phyloP scores from a whole-genome alignment of 2,329 filamentous ascomycete species.

The Epichloe bromicola region DNA sequence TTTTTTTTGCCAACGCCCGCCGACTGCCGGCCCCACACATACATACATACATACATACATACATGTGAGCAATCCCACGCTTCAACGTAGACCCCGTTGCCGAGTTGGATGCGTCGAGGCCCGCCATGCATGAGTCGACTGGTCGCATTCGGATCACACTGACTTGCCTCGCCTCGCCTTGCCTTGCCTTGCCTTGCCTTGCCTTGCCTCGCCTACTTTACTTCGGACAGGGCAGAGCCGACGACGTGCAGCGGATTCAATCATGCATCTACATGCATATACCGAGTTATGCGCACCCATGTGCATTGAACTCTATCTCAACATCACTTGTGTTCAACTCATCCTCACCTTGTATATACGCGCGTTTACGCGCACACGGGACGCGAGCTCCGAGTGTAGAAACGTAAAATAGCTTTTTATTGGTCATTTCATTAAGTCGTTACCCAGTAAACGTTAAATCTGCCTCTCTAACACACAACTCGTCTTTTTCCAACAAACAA shows the following conservation, averaged over 20 bases:
- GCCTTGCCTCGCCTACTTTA: too few relatives aligned
- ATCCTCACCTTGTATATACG: not conserved
- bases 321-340: not conserved
- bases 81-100: too few relatives aligned
- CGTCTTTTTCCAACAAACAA: constrained; percentile 16
- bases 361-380: too few relatives aligned
- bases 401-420: constrained; percentile 22
- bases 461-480: constrained; percentile 18
- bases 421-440: constrained; percentile 27
- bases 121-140: too few relatives aligned
- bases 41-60: too few relatives aligned
- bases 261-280: not conserved
- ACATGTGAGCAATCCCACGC: too few relatives aligned
- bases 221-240: not conserved
- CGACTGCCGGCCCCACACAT: too few relatives aligned
- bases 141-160: too few relatives aligned
- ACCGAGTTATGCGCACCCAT: not conserved
- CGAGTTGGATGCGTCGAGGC: too few relatives aligned
- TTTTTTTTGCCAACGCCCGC: too few relatives aligned
- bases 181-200: too few relatives aligned
- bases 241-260: not conserved
- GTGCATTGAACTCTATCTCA: not conserved
- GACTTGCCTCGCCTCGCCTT: too few relatives aligned
- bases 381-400: not conserved
- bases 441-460: constrained; percentile 23